Evolutionary conservation across 2,329 filamentous ascomycete genomes (phyloP).

Genomic region (Pseudodiploospora longispora): DNA sequence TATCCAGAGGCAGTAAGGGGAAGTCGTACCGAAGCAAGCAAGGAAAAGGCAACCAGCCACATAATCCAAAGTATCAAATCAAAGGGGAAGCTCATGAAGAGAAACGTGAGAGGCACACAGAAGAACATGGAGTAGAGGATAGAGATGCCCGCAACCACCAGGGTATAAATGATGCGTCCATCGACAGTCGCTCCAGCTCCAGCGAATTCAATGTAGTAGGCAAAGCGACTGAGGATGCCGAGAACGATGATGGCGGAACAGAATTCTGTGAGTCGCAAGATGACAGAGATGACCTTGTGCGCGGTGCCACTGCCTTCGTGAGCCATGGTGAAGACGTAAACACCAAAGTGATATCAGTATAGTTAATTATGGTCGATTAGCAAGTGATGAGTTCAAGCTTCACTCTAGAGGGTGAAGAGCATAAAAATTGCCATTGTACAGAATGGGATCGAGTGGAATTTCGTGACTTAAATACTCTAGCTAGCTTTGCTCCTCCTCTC

Average conservation of each 20-base stretch:
- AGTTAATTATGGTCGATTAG: too few relatives aligned
- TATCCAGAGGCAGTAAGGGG: background rate
- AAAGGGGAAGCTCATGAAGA: conserved; percentile 17
- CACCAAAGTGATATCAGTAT: too few relatives aligned
- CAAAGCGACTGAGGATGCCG: conserved; percentile 15
- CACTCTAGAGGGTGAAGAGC: too few relatives aligned
- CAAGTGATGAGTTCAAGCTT: too few relatives aligned
- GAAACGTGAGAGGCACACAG: conserved; percentile 12
- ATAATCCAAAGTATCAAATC: conserved; percentile 19
- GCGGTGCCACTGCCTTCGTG: conserved; percentile 1
- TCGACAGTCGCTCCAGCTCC: conserved; percentile 7
- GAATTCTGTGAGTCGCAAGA: conserved; percentile 14
- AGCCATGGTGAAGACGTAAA: too few relatives aligned
- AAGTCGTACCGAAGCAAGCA: conserved; percentile 15
- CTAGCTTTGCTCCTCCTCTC: too few relatives aligned
- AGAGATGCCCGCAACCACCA: conserved; percentile 18
- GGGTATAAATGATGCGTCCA: conserved; percentile 15
- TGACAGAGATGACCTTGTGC: conserved; percentile 14
- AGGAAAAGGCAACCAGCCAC: conserved; percentile 20
- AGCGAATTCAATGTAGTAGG: conserved; percentile 9
- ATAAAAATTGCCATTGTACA: too few relatives aligned
- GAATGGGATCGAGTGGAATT: too few relatives aligned
- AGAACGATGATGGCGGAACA: conserved; percentile 16
- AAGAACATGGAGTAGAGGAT: conserved; percentile 18
- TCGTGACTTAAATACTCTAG: too few relatives aligned